A percentile compares a stretch with the other conserved stretches of the same genome.
Conservation (phyloP, 345 rosid genomes). For the Citropsis articulata region DNA sequence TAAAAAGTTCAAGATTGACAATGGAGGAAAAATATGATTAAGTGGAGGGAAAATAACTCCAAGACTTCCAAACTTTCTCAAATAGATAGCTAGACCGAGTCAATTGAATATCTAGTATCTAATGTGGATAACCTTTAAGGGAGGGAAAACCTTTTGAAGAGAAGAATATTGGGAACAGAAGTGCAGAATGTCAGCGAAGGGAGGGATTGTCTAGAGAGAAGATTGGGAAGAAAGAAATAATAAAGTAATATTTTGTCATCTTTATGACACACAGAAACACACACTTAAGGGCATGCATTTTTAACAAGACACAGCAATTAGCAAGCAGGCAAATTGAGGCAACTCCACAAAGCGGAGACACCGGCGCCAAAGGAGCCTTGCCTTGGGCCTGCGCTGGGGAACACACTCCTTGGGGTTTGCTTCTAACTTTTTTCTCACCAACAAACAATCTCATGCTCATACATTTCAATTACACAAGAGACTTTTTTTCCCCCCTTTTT, state of each 20-base stretch:
- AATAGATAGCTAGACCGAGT: not conserved
- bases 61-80: not conserved
- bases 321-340: slow-evolving; percentile 12
- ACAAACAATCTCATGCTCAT: not conserved
- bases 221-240: slow-evolving; percentile 6
- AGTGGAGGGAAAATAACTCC: not conserved
- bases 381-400: slow-evolving; percentile 48
- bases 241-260: not conserved
- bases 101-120: not conserved
- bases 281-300: not conserved
- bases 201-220: slow-evolving; percentile 36
- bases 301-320: slow-evolving; percentile 6
- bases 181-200: slow-evolving; percentile 58
- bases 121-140: not conserved
- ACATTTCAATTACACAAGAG: not conserved
- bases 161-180: slow-evolving; percentile 43
- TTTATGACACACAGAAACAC: not conserved
- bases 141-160: not conserved
- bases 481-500: not conserved
- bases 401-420: slow-evolving; percentile 63
- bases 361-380: slow-evolving; percentile 62
- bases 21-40: not conserved
- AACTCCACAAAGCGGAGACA: slow-evolving; percentile 52
- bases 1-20: not conserved
- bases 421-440: slow-evolving; percentile 2